Base-by-base conservation (phyloP, 2,329 filamentous ascomycete species). In the Cyanodermella asteris region DNA sequence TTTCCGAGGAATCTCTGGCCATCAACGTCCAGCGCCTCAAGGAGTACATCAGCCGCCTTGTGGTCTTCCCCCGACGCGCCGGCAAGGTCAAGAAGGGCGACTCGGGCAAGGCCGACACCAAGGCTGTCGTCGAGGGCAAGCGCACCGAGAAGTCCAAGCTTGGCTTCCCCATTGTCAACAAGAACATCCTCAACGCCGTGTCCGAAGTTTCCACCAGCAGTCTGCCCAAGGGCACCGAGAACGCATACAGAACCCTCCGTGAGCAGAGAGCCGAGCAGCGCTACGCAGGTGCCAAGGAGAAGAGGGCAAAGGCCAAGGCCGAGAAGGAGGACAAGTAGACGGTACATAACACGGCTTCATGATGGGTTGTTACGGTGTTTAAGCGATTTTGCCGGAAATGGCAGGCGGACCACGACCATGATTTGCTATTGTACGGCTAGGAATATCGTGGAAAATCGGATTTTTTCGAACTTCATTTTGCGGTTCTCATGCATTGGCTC, bases 21-120 rank as follows among this genome's bases (percentile, higher is more conserved):
- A 66, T 67, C 66, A 97, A 97, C 62, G 84, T 97, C 46, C 76
- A 76, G 56, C 87, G 87, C 51, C 80, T 97, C 52, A 82, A 93
- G 71, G 80, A 80, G 54, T 97, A 91, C 81, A 77, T 75, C 64
- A 70, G 74, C 51, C 80, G 81, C 51, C 64, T 97, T 50, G 91
- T 97, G 55, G 70, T 97, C 53, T 93, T 97, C 69, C 87, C 87
- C 53, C 80, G 81, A 67, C 81, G 78, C 61, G 70, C 70, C 53
- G 82, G 82, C 61, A 72, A 87, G 61, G 69, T 73, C 61, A 93
- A 91, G 78, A 74, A 75, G 54, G 77, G 77, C 55, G 80, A 91
- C 60, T 73, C 72, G 38, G 64, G 73, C 55, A 77, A 77, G 52
- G 76, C 84, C 48, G 72, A 75, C 34, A 71, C 87, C 59, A 73